Conservation (phyloP, 2,329 filamentous ascomycete species). For the Neoascochyta sp. region DNA sequence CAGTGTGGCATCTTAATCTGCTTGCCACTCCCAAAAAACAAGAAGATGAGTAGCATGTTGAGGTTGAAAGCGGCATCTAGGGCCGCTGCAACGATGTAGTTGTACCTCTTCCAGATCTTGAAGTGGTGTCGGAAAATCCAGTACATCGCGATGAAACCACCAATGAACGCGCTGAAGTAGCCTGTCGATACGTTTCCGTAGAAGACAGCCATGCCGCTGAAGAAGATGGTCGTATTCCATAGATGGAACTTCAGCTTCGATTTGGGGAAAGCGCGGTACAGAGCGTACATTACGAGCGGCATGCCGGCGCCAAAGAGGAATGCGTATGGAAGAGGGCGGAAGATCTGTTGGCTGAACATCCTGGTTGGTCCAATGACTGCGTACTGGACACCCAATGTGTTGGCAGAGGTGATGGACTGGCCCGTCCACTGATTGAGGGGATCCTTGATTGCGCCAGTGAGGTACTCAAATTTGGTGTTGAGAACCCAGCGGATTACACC, state of each 20-base stretch:
- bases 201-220: conserved; percentile 53
- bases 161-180: conserved; percentile 54
- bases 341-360: conserved; percentile 50
- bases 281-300: conserved; percentile 48
- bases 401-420: conserved; percentile 49
- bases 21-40: conserved; percentile 57
- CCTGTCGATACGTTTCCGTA: conserved; percentile 62
- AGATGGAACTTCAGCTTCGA: conserved; percentile 54
- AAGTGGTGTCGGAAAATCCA: conserved; percentile 56
- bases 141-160: conserved; percentile 60
- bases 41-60: conserved; percentile 59
- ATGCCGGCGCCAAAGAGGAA: conserved; percentile 51
- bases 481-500: conserved; percentile 59
- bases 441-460: conserved; percentile 51
- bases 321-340: conserved; percentile 50
- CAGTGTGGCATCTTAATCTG: conserved; percentile 59
- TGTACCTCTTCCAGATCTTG: conserved; percentile 58
- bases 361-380: conserved; percentile 54
- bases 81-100: conserved; percentile 59
- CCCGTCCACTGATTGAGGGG: conserved; percentile 61
- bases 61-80: conserved; percentile 62
- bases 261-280: conserved; percentile 53
- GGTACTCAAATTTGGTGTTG: conserved; percentile 54
- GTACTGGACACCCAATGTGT: conserved; percentile 58
- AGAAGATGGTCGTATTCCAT: conserved; percentile 61